A percentile compares a stretch with the other conserved stretches of the same genome.
Conservation (phyloP, 257 asterid genomes). For the Penstemon davidsonii region DNA sequence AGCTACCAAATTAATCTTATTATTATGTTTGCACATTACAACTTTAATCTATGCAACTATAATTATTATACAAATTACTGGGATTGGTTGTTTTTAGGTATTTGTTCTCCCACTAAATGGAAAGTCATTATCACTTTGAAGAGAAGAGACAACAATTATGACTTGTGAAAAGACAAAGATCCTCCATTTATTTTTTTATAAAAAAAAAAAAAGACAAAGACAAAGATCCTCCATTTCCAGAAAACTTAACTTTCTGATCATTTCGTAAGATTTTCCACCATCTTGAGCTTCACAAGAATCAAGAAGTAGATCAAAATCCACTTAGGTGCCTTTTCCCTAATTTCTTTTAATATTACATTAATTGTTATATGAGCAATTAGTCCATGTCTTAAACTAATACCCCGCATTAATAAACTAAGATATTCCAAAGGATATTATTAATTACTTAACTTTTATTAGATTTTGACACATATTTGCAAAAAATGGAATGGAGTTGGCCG, state of each 20-base stretch:
- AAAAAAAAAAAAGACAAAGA: neutral
- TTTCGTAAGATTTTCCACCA: constrained; percentile 13
- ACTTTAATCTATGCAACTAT: too few relatives aligned
- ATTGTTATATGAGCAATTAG: too few relatives aligned
- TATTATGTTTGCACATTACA: too few relatives aligned
- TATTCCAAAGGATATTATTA: too few relatives aligned
- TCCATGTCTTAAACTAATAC: too few relatives aligned
- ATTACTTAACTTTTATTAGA: too few relatives aligned
- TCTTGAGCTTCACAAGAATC: neutral
- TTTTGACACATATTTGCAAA: too few relatives aligned
- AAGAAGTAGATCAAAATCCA: neutral
- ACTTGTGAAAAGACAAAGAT: constrained; percentile 6
- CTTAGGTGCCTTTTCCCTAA: neutral
- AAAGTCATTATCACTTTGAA: constrained; percentile 16
- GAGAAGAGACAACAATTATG: constrained; percentile 23
- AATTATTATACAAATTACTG: neutral
- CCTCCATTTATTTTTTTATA: too few relatives aligned
- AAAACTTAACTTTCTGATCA: constrained; percentile 12
- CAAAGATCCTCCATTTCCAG: constrained; percentile 33
- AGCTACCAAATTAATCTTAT: too few relatives aligned
- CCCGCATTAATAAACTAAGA: too few relatives aligned
- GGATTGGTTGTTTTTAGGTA: constrained; percentile 17
- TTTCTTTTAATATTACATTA: neutral
- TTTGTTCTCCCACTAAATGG: constrained; percentile 17
- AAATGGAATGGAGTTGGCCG: too few relatives aligned